phyloP scores from a whole-genome alignment of 179 eudicot genomes.

The Actinidia chinensis region DNA sequence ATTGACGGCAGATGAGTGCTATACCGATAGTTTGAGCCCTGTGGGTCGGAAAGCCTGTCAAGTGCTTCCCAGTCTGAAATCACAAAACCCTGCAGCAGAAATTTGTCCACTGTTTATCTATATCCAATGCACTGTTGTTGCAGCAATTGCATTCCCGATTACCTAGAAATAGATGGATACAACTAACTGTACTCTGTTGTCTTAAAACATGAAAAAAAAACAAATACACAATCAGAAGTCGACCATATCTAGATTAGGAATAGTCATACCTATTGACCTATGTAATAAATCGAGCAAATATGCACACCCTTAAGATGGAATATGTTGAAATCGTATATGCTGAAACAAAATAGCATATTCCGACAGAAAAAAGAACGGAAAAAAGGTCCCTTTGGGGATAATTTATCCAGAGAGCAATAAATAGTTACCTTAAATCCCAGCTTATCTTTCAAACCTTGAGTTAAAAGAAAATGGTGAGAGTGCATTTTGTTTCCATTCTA shows the following conservation, averaged over 20 bases:
- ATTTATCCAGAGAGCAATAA: neutral
- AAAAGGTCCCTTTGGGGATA: neutral
- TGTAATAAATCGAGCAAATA: neutral
- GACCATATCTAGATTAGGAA: neutral
- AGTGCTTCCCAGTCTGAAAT: conserved; percentile 91
- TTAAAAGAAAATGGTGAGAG: conserved; percentile 56
- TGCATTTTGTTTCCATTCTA: conserved; percentile 70
- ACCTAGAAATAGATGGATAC: neutral
- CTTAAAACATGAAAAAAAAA: neutral
- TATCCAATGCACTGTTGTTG: neutral
- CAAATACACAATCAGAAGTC: neutral
- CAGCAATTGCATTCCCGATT: neutral
- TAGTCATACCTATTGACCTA: no score
- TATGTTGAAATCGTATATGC: neutral
- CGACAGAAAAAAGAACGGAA: neutral
- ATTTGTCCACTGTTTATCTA: neutral
- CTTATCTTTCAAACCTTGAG: conserved; percentile 63
- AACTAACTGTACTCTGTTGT: neutral
- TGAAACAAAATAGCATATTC: neutral
- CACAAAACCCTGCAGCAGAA: conserved; percentile 68
- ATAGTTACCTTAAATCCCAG: conserved; percentile 65
- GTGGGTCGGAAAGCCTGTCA: conserved; percentile 63
- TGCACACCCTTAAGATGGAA: neutral
- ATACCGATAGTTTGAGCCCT: conserved; percentile 62
- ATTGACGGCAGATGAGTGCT: conserved; percentile 51